Base-by-base conservation (phyloP, 495 filamentous ascomycete genomes). In the Penicillium coprophilum region DNA sequence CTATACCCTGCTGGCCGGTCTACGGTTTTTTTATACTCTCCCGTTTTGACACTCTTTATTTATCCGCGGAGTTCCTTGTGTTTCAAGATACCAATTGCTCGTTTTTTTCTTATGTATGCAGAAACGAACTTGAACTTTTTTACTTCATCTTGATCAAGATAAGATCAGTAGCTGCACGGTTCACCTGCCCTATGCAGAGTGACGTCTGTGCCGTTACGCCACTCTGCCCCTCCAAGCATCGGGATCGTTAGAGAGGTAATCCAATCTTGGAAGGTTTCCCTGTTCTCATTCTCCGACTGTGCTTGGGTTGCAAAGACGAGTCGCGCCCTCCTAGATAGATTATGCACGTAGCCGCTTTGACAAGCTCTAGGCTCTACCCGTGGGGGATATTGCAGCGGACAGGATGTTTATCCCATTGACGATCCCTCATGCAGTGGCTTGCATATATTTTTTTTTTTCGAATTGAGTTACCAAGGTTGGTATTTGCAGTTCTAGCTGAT, bases 141-240 rank as follows among this genome's bases (percentile, higher is more conserved):
- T 30, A 13, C 19, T 12, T 30, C 40, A 6, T 27, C 32, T 38
- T 39, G 53, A 60, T 60, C 54, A 43, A 45, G 40, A 40, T 38
- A 50, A 55, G 28, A 32, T 32, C 27, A 15, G 30, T 47, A 38
- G 21, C 46, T 50, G 46, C 43, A 60, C 24, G 40, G 32, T 43
- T 19, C 13, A 50, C 44, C 38, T 38, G 38, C 40, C 44, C 31
- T 46, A 49, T 61, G 55, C 54, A 56, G 50, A 40, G 46, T 61
- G 59, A 61, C 50, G 54, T 61, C 59, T 61, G 55, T 58, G 59
- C 59, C 59, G 55, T 23, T 50, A 31, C 59, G 52, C 55, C 47
- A 40, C 53, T 38, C 21, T 27, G 45, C 21, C 20, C 55, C 46
- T 47, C 24, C 19, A 13, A 23, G 4, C 55, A 39, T 56, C 58